Base-by-base conservation (phyloP, 305 asterid species). In the Plantago coronopus region DNA sequence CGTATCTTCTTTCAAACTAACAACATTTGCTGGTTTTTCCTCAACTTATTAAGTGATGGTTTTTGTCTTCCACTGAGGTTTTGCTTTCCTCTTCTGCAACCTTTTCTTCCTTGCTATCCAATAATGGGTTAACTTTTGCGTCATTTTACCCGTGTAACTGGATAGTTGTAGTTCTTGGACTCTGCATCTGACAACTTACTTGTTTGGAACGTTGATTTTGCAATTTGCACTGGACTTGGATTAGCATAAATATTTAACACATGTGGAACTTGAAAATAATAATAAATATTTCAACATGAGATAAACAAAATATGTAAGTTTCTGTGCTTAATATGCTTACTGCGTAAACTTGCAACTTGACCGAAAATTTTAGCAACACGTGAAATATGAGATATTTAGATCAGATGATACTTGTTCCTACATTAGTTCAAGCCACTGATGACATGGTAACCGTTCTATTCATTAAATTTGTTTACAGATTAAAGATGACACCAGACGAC, bases 401-500 rank as follows among this genome's bases (percentile, higher is more conserved):
- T 37, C 31, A 50, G 42, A 57, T 57, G 38, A 22, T 27, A 44
- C 56, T 45, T 25, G 17, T 55, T 17, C 48, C 45, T 59, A 31
- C 17, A 40, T 62, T 38, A 62, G 72, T 27, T 53, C 47, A 53
- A 19, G 40, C 61, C 27, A 60, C 62, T 56, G 27, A 17, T 69
- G 38, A 12, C 59, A 38, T 69, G 2, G 17, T 22, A 20, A 16
- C 22, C 25, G 47, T 29, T 62, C 61, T 61, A 23, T 48, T 48
- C 38, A 49, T 17, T 67, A 47, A 54, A 72, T 56, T 64, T 65
- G 59, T 69, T 48, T 49, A 23, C 91, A 93, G 99, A 82, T 93
- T 59, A 93, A 85, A 78, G 93, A 82, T 63, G 97, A 89, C 67
- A 87, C 91, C 57, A 89, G 87, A 75, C 73, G 90, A 67, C 85